Base-by-base conservation (phyloP, 345 rosid species). In the Dimocarpus longan region DNA sequence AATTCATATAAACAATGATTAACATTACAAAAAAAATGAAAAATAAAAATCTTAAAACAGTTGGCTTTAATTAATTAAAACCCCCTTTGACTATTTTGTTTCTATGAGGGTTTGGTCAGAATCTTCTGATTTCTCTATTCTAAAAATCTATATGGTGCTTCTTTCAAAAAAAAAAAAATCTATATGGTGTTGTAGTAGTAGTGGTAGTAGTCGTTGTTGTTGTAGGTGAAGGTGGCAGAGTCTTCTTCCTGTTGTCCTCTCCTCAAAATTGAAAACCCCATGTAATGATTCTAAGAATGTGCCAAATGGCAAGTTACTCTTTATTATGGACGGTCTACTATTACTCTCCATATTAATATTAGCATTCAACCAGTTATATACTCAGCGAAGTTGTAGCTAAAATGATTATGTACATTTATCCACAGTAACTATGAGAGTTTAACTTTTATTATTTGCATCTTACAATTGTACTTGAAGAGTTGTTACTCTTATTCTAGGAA, bases 161-260 rank as follows among this genome's bases (percentile, higher is more conserved):
- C 0, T 26, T 26, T 26, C 28, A 26, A 26, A 26, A 26, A 26
- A 26, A 26, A 26, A 62, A 48, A 43, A 24, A 28, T 5, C 5
- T 40, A 68, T 52, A 76, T 46, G 84, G 68, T 83, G 79, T 24
- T 9, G 28, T 26, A 26, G 62, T 22, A 8, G 73, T 11, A 3
- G 28, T 26, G 1, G 62, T 22, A 8, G 73, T 11, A 3, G 63
- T 22, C 59, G 82, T 28, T 75, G 73, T 44, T 19, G 64, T 26
- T 37, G 50, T 18, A 76, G 70, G 78, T 74, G 71, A 37, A 10
- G 57, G 42, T 10, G 63, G 71, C 66, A 13, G 37, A 74, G 59
- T 62, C 87, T 75, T 62, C 86, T 75, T 82, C 84, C 78, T 52
- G 78, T 83, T 81, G 86, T 85, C 82, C 43, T 75, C 76, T 82